These are phyloP conservation scores for Geoglossum glabrum DNA, from an alignment of 495 filamentous ascomycete species.

Conservation along the genomic window DNA sequence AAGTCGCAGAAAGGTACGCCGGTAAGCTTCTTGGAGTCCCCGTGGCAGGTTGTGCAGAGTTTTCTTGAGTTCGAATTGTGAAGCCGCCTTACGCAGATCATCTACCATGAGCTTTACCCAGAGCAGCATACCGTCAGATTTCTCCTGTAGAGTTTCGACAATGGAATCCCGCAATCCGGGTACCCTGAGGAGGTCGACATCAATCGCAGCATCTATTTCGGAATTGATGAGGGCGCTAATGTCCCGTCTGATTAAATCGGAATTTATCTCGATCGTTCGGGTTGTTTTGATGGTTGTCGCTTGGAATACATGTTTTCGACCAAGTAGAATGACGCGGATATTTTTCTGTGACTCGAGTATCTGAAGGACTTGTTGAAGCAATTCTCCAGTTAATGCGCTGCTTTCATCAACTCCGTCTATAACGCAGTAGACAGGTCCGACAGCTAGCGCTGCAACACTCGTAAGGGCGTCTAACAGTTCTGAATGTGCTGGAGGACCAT, in stretches of 20 bases:
- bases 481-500: neutral
- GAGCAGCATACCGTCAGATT: neutral
- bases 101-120: neutral
- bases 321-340: neutral
- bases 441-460: neutral
- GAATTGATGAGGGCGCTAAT: neutral
- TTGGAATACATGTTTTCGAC: neutral
- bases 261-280: neutral
- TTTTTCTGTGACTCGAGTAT: neutral
- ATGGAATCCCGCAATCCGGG: neutral
- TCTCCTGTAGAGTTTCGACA: neutral
- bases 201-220: neutral
- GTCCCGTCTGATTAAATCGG: neutral
- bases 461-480: neutral
- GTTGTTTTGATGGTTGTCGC: too few relatives aligned
- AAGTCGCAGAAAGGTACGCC: neutral
- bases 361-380: neutral
- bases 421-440: neutral
- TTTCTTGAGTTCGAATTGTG: neutral
- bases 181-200: neutral
- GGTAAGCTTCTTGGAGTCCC: neutral
- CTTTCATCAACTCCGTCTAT: neutral
- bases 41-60: neutral
- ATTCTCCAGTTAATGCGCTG: neutral
- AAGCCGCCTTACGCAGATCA: neutral